A percentile compares a stretch with the other conserved stretches of the same genome.
Conservation (phyloP, 306 rosid genomes). For the Quercus aquifolioides region DNA sequence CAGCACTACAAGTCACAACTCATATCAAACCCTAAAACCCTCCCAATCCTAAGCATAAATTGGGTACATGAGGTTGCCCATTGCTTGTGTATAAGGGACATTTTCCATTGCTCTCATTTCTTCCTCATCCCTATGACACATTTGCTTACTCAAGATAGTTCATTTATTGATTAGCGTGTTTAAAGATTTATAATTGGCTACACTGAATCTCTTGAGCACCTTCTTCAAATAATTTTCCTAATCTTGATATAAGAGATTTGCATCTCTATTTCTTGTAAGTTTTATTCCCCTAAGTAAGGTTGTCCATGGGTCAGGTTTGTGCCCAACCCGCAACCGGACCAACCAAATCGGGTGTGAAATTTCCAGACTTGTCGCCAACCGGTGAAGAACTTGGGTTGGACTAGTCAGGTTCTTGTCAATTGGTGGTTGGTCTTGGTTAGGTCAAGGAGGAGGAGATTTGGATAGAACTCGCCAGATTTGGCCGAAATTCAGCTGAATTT, state of each 20-base stretch:
- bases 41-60: too few relatives aligned
- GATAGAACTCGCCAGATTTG: fast-evolving
- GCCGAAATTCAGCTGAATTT: too few relatives aligned
- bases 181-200: background rate
- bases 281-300: background rate
- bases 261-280: background rate
- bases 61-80: background rate
- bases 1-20: too few relatives aligned
- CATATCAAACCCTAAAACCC: too few relatives aligned
- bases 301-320: too few relatives aligned
- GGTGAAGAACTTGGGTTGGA: too few relatives aligned
- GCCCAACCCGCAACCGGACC: too few relatives aligned
- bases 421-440: too few relatives aligned
- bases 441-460: too few relatives aligned
- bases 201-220: background rate
- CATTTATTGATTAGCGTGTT: background rate
- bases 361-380: too few relatives aligned
- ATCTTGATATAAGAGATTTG: background rate
- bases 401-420: too few relatives aligned
- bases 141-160: background rate
- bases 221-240: background rate
- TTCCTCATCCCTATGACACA: background rate
- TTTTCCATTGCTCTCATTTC: background rate
- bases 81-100: background rate
- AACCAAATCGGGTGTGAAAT: too few relatives aligned